Evolutionary conservation across 2,329 filamentous ascomycete genomes (phyloP), one percentile per base, ranked within the genome.

Genomic region (Botrytis porri): DNA sequence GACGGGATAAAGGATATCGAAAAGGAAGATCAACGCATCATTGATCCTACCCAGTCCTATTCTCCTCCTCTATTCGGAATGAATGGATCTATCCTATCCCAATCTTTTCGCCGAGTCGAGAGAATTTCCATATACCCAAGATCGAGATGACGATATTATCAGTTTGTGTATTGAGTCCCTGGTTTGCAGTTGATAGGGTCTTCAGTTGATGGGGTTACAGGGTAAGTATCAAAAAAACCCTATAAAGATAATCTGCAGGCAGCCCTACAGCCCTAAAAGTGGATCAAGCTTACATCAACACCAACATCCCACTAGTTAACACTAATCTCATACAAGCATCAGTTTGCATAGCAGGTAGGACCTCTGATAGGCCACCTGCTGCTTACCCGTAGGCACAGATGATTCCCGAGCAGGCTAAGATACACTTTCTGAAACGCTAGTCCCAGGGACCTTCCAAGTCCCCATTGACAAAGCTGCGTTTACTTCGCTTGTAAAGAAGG

Each of bases 101-200:
- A 29, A 29, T 3, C 5, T 2, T 2, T 29, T n/a, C 3, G 3
- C 14, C 1, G 7, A 18, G 7, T 29, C 14, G 14, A 57, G 16
- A 57, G 3, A 9, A 29, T 18, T 29, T 1, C 14, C 3, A 16
- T 0, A 9, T 32, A 57, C 18, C 16, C 14, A 54, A 54, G 7
- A 4, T 1, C 14, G 5, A 29, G n/a, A 54, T 29, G 7, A 20
- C 6, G 1, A 5, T 20, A 54, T 51, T 4, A 51, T 25, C 10
- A 51, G 1, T 8, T 22, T 25, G 25, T 5, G 25, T 12, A n/a
- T 54, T n/a, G 12, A 5, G 4, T n/a, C n/a, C 25, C 25, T 6
- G 1, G 4, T 54, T n/a, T 14, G 0, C 48, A 54, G 5, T 0
- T 7, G 7, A 16, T 3, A 12, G 2, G 5, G 12, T 3, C 4